These are phyloP conservation scores for Apiotrichum akiyoshidainum DNA, from an alignment of 1,284 basidiomycete genomes.

Conservation along the genomic window DNA sequence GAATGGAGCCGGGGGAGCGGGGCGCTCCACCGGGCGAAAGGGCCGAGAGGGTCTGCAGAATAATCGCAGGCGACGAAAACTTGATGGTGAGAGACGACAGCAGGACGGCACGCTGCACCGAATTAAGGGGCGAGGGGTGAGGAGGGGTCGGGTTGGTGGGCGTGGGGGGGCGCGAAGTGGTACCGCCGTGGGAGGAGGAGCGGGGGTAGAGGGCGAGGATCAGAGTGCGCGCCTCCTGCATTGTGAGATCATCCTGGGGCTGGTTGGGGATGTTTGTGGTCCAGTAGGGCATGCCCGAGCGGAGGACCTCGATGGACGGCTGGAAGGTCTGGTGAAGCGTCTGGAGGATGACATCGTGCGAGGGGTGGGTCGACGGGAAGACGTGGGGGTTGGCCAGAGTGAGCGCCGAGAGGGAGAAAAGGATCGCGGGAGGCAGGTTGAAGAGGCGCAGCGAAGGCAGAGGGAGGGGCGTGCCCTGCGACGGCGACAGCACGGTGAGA, in stretches of 20 bases:
- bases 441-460: slow-evolving; percentile 45
- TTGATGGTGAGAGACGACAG: slow-evolving; percentile 44
- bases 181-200: slow-evolving; percentile 20
- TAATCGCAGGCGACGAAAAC: slow-evolving; percentile 49
- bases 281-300: slow-evolving; percentile 43
- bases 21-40: slow-evolving; percentile 47
- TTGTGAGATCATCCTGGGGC: slow-evolving; percentile 40
- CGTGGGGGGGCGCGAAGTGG: slow-evolving; percentile 37
- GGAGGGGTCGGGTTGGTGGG: slow-evolving; percentile 46
- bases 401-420: slow-evolving; percentile 45
- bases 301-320: slow-evolving; percentile 39
- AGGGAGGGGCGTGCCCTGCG: slow-evolving; percentile 42
- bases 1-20: slow-evolving; percentile 35
- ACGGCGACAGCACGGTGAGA: slow-evolving; percentile 46
- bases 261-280: slow-evolving; percentile 35
- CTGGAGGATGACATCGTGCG: slow-evolving; percentile 35
- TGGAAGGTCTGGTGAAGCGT: slow-evolving; percentile 42
- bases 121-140: slow-evolving; percentile 42
- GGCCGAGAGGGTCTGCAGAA: slow-evolving; percentile 46
- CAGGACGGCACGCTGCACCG: slow-evolving; percentile 42
- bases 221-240: slow-evolving; percentile 46
- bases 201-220: slow-evolving; percentile 47
- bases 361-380: slow-evolving; percentile 38
- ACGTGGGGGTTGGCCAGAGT: slow-evolving; percentile 46
- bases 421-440: slow-evolving; percentile 39